Conservation (phyloP, 129 eudicot species). For the Logfia minima region DNA sequence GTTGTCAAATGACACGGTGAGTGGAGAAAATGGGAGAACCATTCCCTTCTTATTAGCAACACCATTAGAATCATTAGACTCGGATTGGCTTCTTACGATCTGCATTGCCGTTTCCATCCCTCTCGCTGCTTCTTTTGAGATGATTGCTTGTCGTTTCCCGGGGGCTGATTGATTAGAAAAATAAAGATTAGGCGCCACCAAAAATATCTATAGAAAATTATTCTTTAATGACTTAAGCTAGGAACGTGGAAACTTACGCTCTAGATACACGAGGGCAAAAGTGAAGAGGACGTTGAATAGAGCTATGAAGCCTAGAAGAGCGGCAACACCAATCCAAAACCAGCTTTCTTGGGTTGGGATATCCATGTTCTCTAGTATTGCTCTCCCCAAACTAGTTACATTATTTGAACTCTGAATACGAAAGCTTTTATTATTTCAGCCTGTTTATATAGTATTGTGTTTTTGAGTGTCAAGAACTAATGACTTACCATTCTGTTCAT, state of each 20-base stretch:
- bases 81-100: not conserved
- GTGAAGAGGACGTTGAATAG: slow-evolving; percentile 44
- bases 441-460: not conserved
- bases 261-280: slow-evolving; percentile 39
- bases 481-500: slow-evolving; percentile 42
- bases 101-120: slow-evolving; percentile 11
- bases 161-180: slow-evolving; percentile 37
- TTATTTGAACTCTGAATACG: slow-evolving; percentile 40
- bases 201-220: not conserved
- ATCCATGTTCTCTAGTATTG: slow-evolving; percentile 33
- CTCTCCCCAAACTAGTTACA: slow-evolving; percentile 39
- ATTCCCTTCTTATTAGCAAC: slow-evolving; percentile 37
- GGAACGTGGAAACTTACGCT: slow-evolving; percentile 31
- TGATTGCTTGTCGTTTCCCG: slow-evolving; percentile 53
- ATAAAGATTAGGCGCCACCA: not conserved
- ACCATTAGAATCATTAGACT: slow-evolving; percentile 31
- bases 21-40: slow-evolving; percentile 50
- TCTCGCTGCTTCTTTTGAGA: slow-evolving; percentile 36
- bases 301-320: slow-evolving; percentile 43
- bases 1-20: slow-evolving; percentile 48
- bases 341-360: slow-evolving; percentile 33
- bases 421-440: not conserved
- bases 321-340: slow-evolving; percentile 50
- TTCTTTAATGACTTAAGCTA: not conserved
- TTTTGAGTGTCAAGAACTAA: not conserved